These are phyloP conservation scores for Pistacia integerrima DNA, from an alignment of 345 rosid genomes.

Conservation along the genomic window DNA sequence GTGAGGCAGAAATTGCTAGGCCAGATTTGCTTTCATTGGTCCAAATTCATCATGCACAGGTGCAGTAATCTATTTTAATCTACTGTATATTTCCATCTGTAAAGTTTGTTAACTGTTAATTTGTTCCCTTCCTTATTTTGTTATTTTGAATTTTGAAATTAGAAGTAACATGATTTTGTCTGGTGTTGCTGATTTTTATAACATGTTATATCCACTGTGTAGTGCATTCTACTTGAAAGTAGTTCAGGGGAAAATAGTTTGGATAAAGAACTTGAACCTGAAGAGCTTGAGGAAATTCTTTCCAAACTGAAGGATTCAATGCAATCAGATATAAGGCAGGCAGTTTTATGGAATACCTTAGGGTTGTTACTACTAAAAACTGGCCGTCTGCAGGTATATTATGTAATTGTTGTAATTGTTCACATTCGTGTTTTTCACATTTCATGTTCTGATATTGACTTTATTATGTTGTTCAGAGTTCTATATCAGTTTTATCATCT, in stretches of 20 bases:
- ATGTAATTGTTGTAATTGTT: slow-evolving; percentile 16
- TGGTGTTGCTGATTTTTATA: slow-evolving; percentile 16
- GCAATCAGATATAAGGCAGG: slow-evolving; percentile 75
- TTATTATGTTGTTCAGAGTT: slow-evolving; percentile 51
- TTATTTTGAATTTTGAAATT: neutral
- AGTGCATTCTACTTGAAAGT: slow-evolving; percentile 85
- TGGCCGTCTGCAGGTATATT: slow-evolving; percentile 76
- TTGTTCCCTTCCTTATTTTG: neutral
- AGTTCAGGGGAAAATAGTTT: slow-evolving; percentile 55
- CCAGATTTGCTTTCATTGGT: slow-evolving; percentile 89
- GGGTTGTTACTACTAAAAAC: slow-evolving; percentile 86
- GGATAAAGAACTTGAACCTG: slow-evolving; percentile 77
- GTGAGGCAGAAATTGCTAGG: slow-evolving; percentile 85
- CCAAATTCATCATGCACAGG: slow-evolving; percentile 99
- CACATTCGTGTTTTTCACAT: slow-evolving; percentile 18
- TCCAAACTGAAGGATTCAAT: slow-evolving; percentile 73
- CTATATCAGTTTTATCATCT: slow-evolving; percentile 72
- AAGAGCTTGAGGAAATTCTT: slow-evolving; percentile 75
- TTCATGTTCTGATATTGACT: slow-evolving; percentile 20
- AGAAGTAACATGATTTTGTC: neutral
- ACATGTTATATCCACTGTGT: slow-evolving; percentile 23
- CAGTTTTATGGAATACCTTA: slow-evolving; percentile 82
- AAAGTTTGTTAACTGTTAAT: neutral
- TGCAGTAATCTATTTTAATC: slow-evolving; percentile 30
- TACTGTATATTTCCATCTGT: neutral